Percentiles rank a stretch among this genome's conserved stretches.
phyloP scores from a whole-genome alignment of 1,139 yeast genomes.

The Nematodospora anomalae region DNA sequence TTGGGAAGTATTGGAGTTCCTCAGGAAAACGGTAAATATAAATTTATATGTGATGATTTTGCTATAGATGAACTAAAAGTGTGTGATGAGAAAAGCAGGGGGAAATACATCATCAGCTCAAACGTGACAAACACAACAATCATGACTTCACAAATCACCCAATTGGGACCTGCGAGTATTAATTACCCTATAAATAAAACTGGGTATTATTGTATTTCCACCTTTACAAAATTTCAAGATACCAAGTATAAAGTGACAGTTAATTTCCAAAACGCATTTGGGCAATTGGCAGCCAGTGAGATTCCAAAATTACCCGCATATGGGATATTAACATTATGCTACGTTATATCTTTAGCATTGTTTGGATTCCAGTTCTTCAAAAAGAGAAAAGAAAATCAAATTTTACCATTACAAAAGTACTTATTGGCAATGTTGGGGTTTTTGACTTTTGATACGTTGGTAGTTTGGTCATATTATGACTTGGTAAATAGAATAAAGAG shows the following conservation, averaged over 20 bases:
- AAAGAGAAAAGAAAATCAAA: conserved; percentile 73
- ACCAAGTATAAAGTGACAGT: conserved; percentile 61
- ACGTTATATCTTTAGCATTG: conserved; percentile 75
- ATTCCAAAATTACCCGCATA: conserved; percentile 89
- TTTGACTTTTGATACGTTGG: conserved; percentile 79
- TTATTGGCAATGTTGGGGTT: conserved; percentile 82
- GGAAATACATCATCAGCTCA: conserved; percentile 58
- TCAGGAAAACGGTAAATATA: conserved; percentile 31
- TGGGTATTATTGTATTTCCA: conserved; percentile 90
- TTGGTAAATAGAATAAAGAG: conserved; percentile 63
- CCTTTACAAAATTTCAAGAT: conserved; percentile 46
- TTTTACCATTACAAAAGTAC: conserved; percentile 88
- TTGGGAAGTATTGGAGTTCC: conserved; percentile 62
- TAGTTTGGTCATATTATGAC: conserved; percentile 91
- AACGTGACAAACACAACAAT: conserved; percentile 53
- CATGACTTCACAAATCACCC: conserved; percentile 53
- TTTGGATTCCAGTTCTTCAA: conserved; percentile 86
- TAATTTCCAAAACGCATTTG: conserved; percentile 88
- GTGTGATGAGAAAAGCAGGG: conserved; percentile 57
- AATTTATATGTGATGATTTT: conserved; percentile 72
- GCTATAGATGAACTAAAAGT: conserved; percentile 56
- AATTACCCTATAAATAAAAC: conserved; percentile 68
- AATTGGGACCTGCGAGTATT: conserved; percentile 59
- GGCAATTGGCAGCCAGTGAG: conserved; percentile 84
- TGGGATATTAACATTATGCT: conserved; percentile 81